Conservation (phyloP, 2,329 filamentous ascomycete genomes). For the Phialophora chinensis region DNA sequence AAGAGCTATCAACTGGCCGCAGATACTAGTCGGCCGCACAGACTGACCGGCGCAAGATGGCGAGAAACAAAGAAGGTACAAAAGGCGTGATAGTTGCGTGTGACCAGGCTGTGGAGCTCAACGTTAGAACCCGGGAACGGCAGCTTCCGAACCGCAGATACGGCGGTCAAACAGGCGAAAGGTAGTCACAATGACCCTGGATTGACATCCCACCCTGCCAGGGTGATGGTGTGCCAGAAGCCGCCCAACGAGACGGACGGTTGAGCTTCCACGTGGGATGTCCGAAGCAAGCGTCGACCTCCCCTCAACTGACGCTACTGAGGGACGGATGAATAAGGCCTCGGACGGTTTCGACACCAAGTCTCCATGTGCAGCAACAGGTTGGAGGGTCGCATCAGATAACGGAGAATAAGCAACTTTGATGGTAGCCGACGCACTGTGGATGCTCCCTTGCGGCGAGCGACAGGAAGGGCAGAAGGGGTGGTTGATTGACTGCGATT, state of each 20-base stretch:
- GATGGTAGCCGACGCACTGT: neutral
- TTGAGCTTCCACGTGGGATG: slow-evolving; percentile 16
- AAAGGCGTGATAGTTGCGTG: neutral
- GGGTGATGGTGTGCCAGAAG: slow-evolving; percentile 7
- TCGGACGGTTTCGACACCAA: neutral
- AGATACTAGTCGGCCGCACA: neutral
- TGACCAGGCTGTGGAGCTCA: slow-evolving; percentile 13
- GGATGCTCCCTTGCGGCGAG: neutral
- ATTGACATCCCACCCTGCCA: slow-evolving; percentile 1
- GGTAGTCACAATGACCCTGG: neutral
- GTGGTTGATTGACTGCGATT: neutral
- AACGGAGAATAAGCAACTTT: slow-evolving; percentile 2
- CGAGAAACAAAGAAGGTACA: neutral
- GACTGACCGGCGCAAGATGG: neutral
- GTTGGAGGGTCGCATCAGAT: neutral
- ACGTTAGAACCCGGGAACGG: slow-evolving; percentile 11
- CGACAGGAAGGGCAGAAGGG: neutral
- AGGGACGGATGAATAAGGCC: neutral
- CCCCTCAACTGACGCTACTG: neutral
- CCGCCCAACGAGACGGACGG: neutral
- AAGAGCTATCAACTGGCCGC: neutral
- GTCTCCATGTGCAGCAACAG: neutral
- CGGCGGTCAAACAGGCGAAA: neutral
- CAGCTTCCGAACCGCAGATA: slow-evolving; percentile 12
- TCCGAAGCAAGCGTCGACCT: neutral